These are phyloP conservation scores for Grifola frondosa DNA, from an alignment of 1,284 basidiomycete species.

Conservation along the genomic window DNA sequence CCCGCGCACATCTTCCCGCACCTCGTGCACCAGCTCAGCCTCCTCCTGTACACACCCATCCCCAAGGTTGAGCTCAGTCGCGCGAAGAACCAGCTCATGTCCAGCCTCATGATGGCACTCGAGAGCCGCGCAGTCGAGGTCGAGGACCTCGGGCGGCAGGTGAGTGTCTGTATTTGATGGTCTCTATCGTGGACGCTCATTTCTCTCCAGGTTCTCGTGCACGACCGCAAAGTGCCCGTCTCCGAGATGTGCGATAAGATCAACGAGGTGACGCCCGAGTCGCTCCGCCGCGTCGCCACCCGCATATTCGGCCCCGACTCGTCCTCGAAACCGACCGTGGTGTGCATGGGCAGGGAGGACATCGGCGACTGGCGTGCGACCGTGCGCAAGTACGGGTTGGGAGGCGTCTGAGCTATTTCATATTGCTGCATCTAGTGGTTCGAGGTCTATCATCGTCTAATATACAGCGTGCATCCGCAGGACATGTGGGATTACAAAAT, in stretches of 20 bases:
- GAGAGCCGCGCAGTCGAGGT: slow-evolving; percentile 91
- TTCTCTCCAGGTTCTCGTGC: slow-evolving; percentile 77
- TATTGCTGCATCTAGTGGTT: not conserved
- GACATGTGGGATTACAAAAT: too few species aligned
- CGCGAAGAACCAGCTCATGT: slow-evolving; percentile 96
- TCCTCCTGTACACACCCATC: slow-evolving; percentile 69
- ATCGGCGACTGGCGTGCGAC: slow-evolving; percentile 57
- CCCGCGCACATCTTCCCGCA: slow-evolving; percentile 78
- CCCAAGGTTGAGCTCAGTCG: slow-evolving; percentile 73
- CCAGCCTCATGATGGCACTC: slow-evolving; percentile 91
- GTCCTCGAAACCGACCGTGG: slow-evolving; percentile 64
- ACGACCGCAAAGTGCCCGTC: slow-evolving; percentile 83
- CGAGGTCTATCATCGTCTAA: not conserved
- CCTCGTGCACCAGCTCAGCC: slow-evolving; percentile 81
- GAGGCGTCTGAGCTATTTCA: slow-evolving; percentile 23
- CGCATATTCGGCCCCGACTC: slow-evolving; percentile 69
- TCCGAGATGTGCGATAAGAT: slow-evolving; percentile 93
- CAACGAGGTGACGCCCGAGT: slow-evolving; percentile 74
- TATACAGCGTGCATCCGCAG: not conserved
- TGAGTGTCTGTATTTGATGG: slow-evolving; percentile 29
- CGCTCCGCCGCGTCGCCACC: slow-evolving; percentile 71
- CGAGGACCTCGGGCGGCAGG: slow-evolving; percentile 85
- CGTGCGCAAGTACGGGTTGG: slow-evolving; percentile 70
- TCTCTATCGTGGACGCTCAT: slow-evolving; percentile 6
- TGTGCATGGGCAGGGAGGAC: slow-evolving; percentile 75